Percentiles rank a stretch among this genome's conserved stretches.
phyloP scores from a whole-genome alignment of 2,329 filamentous ascomycete genomes.

The Stagonosporopsis rhizophila region DNA sequence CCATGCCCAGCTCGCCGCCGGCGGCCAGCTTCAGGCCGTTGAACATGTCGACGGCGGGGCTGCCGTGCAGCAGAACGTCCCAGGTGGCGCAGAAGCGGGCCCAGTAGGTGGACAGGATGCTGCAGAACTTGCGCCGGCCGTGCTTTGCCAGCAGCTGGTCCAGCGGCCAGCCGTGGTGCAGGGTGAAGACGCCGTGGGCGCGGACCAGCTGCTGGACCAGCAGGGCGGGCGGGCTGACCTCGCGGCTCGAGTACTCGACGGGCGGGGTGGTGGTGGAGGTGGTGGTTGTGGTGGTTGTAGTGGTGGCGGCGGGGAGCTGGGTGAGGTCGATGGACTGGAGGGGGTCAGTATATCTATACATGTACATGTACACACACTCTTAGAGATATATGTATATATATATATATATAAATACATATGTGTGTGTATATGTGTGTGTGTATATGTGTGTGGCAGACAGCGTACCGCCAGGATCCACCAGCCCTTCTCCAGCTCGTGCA shows the following conservation, averaged over 20 bases:
- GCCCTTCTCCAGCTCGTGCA: slow-evolving; percentile 84
- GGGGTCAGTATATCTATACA: slow-evolving; percentile 5
- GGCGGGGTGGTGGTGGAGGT: slow-evolving; percentile 43
- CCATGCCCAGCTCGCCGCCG: slow-evolving; percentile 89
- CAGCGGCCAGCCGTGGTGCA: slow-evolving; percentile 84
- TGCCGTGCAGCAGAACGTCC: slow-evolving; percentile 90
- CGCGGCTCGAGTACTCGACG: slow-evolving; percentile 85
- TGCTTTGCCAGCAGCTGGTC: slow-evolving; percentile 71
- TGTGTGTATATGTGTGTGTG: too few relatives aligned
- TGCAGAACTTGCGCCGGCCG: slow-evolving; percentile 72
- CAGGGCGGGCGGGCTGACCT: slow-evolving; percentile 82
- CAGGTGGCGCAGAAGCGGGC: slow-evolving; percentile 70
- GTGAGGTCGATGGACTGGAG: slow-evolving; percentile 84
- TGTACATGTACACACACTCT: too few relatives aligned
- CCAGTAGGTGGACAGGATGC: slow-evolving; percentile 82
- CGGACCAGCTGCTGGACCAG: slow-evolving; percentile 81
- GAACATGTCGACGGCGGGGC: slow-evolving; percentile 80
- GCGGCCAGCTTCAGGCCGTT: slow-evolving; percentile 86
- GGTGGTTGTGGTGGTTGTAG: slow-evolving; percentile 41
- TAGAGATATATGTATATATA: too few relatives aligned
- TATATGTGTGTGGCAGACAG: too few relatives aligned
- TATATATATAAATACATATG: too few relatives aligned
- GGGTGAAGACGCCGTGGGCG: slow-evolving; percentile 82
- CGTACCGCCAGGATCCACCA: slow-evolving; percentile 96
- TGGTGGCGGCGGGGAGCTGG: slow-evolving; percentile 64